Conservation (phyloP, 257 asterid species). For the Cruciata laevipes region DNA sequence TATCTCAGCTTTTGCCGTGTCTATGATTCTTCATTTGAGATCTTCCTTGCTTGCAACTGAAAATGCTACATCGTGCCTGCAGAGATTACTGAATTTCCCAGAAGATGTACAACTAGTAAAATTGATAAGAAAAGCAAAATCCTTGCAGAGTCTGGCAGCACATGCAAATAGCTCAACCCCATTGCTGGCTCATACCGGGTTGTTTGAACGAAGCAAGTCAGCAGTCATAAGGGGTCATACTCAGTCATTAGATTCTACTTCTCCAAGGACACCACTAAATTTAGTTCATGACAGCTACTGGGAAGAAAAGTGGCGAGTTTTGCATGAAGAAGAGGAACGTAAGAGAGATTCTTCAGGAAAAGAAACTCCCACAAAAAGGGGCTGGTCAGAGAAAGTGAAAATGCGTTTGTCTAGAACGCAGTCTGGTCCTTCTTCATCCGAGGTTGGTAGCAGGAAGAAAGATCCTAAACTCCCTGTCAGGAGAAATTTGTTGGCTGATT, state of each 20-base stretch:
- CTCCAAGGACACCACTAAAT: conserved; percentile 53
- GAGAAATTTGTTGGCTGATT: conserved; percentile 65
- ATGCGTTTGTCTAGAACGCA: conserved; percentile 50
- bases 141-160: conserved; percentile 59
- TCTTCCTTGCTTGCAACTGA: conserved; percentile 84
- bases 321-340: conserved; percentile 61
- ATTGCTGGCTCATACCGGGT: conserved; percentile 32
- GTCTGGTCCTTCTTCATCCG: conserved; percentile 55
- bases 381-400: conserved; percentile 67
- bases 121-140: conserved; percentile 58
- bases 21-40: conserved; percentile 75
- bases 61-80: conserved; percentile 76
- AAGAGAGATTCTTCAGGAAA: conserved; percentile 26
- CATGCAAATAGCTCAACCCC: conserved; percentile 50
- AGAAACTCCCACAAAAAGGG: conserved; percentile 35
- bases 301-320: conserved; percentile 89
- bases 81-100: conserved; percentile 73
- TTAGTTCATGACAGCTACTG: conserved; percentile 65
- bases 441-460: conserved; percentile 26
- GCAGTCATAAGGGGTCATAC: conserved; percentile 47
- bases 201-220: conserved; percentile 35
- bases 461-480: conserved; percentile 45
- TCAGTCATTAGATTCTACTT: conserved; percentile 44
- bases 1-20: conserved; percentile 82
- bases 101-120: conserved; percentile 47